Evolutionary conservation across 129 eudicot genomes (phyloP).

Genomic region (Pittosporum tobira): DNA sequence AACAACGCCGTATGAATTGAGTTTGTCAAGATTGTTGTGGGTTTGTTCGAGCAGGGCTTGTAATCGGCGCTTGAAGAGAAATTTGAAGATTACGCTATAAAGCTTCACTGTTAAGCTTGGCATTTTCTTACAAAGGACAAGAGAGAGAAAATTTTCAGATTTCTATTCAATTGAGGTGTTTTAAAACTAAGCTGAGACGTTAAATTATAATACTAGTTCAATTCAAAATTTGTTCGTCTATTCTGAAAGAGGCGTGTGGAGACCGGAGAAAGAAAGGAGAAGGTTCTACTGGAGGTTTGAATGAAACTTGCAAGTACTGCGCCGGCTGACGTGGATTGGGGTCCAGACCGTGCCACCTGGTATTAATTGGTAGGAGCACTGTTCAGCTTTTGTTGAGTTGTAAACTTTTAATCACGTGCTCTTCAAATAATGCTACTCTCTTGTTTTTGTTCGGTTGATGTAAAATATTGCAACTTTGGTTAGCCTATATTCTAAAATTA

Average conservation of each 20-base stretch:
- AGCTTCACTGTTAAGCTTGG: conserved; percentile 55
- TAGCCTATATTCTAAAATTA: no score
- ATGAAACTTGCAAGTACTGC: background rate
- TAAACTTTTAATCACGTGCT: background rate
- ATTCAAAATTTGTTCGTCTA: conserved; percentile 28
- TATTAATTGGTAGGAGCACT: no score
- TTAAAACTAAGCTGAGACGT: conserved; percentile 1
- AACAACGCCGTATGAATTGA: conserved; percentile 40
- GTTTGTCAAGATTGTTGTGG: conserved; percentile 6
- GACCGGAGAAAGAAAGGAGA: background rate
- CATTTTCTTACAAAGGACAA: conserved; percentile 29
- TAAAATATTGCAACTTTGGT: no score
- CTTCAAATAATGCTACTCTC: no score
- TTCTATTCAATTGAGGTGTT: conserved; percentile 11
- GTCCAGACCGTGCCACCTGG: no score
- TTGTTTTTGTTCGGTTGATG: no score
- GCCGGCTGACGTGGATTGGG: background rate
- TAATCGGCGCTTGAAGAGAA: conserved; percentile 50
- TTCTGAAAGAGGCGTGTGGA: conserved; percentile 9
- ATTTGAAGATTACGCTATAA: conserved; percentile 67
- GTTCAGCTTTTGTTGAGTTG: background rate
- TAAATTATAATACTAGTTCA: conserved; percentile 21
- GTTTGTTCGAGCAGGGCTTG: conserved; percentile 32
- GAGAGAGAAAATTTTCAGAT: background rate
- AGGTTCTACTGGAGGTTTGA: background rate